phyloP scores from a whole-genome alignment of 2,329 filamentous ascomycete species.

The Blastomyces percursus region DNA sequence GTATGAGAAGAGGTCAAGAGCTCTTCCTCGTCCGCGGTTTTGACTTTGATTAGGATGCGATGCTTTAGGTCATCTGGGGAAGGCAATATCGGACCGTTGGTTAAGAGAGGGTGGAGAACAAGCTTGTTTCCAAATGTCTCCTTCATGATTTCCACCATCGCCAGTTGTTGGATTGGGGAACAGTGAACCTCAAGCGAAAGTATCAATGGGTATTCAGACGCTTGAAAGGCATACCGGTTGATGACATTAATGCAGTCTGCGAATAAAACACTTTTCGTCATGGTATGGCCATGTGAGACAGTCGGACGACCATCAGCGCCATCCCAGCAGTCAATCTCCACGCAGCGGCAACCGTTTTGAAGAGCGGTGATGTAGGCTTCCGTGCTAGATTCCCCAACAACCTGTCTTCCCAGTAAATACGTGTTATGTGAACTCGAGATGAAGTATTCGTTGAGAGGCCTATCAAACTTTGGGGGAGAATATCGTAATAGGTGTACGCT shows the following conservation, averaged over 20 bases:
- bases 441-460: constrained; percentile 91
- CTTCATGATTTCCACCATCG: constrained; percentile 84
- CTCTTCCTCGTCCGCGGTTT: constrained; percentile 42
- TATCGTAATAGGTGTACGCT: constrained; percentile 52
- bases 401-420: constrained; percentile 82
- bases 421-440: constrained; percentile 99
- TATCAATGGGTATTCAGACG: constrained; percentile 79
- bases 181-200: constrained; percentile 96
- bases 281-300: constrained; percentile 80
- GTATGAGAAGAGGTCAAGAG: constrained; percentile 46
- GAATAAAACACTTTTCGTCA: constrained; percentile 83
- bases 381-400: constrained; percentile 79
- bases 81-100: constrained; percentile 58
- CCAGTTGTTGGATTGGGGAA: constrained; percentile 65
- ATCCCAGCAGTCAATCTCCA: constrained; percentile 98
- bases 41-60: constrained; percentile 87
- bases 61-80: constrained; percentile 76
- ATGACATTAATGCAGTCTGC: constrained; percentile 86
- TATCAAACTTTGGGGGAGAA: constrained; percentile 56
- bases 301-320: constrained; percentile 75
- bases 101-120: constrained; percentile 62
- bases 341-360: constrained; percentile 79
- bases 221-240: constrained; percentile 84
- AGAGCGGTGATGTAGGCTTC: constrained; percentile 90
- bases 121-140: constrained; percentile 72